These are phyloP conservation scores for Cynanchum wilfordii DNA, from an alignment of 257 asterid genomes.

Conservation along the genomic window DNA sequence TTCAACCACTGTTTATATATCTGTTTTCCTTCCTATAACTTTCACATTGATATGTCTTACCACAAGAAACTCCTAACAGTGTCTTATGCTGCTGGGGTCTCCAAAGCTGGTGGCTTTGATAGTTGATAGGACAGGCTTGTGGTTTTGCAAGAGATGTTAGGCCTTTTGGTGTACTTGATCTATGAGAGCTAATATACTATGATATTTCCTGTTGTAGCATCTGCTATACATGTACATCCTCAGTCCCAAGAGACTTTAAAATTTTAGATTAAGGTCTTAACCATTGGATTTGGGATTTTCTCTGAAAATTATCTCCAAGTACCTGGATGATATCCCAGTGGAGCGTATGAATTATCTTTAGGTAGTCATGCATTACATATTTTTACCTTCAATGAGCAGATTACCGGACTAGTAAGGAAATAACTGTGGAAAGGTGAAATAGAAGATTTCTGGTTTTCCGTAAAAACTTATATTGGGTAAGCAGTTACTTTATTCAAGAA, in stretches of 20 bases:
- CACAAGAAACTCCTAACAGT: background rate
- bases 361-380: background rate
- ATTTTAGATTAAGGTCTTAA: background rate
- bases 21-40: background rate
- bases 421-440: background rate
- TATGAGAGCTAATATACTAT: background rate
- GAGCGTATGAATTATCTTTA: background rate
- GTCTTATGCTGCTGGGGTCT: background rate
- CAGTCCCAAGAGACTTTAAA: background rate
- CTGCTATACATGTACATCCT: background rate
- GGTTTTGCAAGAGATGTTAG: background rate
- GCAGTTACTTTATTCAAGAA: constrained; percentile 32
- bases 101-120: background rate
- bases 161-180: background rate
- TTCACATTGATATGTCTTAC: background rate
- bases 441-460: background rate
- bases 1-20: background rate
- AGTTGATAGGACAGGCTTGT: background rate
- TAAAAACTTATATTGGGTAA: background rate
- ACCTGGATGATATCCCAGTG: background rate
- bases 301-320: background rate
- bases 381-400: constrained; percentile 1
- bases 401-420: background rate
- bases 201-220: background rate
- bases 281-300: background rate